Percentiles rank a stretch among this genome's conserved stretches.
phyloP scores from a whole-genome alignment of 2,329 filamentous ascomycete genomes.

The Pseudocercospora crystallina region DNA sequence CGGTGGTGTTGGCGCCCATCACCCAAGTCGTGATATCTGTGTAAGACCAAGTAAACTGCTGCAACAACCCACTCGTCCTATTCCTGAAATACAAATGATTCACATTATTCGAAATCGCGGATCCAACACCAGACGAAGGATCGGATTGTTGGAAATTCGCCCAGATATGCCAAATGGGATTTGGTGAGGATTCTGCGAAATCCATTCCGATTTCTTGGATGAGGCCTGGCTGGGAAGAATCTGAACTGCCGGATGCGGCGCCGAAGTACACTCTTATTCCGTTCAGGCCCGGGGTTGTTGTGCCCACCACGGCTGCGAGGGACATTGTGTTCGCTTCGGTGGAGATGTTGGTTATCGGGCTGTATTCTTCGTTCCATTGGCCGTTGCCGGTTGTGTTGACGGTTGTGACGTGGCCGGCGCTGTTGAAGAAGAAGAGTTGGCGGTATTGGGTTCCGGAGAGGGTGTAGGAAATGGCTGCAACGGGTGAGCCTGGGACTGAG shows the following conservation, averaged over 20 bases:
- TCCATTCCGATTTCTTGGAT: conserved; percentile 18
- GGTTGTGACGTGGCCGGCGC: conserved; percentile 9
- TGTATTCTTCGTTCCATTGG: conserved; percentile 8
- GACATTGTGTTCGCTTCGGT: conserved; percentile 6
- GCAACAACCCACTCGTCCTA: background rate
- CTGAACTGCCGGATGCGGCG: too few relatives aligned
- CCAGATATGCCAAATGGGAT: conserved; percentile 8
- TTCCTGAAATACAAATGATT: background rate
- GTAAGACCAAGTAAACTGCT: background rate
- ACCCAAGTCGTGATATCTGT: background rate
- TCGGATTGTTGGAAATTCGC: conserved; percentile 12
- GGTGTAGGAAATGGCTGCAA: conserved; percentile 19
- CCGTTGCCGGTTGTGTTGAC: conserved; percentile 11
- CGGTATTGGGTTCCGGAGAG: conserved; percentile 8
- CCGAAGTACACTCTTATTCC: conserved; percentile 23
- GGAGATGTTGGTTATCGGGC: conserved; percentile 1
- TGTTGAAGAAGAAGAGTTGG: conserved; percentile 20
- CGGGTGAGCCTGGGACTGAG: conserved; percentile 8
- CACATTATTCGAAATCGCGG: background rate
- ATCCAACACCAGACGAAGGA: background rate
- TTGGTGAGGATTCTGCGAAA: background rate
- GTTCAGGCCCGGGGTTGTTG: conserved; percentile 8
- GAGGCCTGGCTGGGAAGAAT: background rate
- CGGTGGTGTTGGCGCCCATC: background rate
- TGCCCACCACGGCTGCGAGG: conserved; percentile 14